Conservation (phyloP, 805 yeast species). For the Yamadazyma endophytica region DNA sequence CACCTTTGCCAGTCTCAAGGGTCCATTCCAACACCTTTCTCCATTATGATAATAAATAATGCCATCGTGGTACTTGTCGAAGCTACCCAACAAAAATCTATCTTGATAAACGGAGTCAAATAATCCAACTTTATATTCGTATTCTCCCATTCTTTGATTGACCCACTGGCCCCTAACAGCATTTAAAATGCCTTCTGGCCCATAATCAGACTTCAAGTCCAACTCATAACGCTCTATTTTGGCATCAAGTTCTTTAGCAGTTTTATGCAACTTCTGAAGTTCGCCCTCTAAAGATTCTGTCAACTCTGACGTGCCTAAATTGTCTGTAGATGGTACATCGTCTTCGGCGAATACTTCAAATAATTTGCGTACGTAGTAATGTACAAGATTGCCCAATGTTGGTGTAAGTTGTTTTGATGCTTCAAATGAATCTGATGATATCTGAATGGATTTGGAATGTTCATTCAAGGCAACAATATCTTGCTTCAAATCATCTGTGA, state of each 20-base stretch:
- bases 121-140: slow-evolving; percentile 61
- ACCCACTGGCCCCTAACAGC: slow-evolving; percentile 51
- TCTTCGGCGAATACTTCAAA: slow-evolving; percentile 5
- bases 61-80: slow-evolving; percentile 17
- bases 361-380: slow-evolving; percentile 16
- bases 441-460: slow-evolving; percentile 6
- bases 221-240: slow-evolving; percentile 14
- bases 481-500: slow-evolving; percentile 1
- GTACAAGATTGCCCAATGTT: slow-evolving; percentile 19
- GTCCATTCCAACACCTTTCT: slow-evolving; percentile 92
- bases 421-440: background rate
- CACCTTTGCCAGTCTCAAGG: slow-evolving; percentile 66
- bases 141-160: slow-evolving; percentile 56
- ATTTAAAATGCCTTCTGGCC: slow-evolving; percentile 62
- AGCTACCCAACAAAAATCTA: slow-evolving; percentile 50
- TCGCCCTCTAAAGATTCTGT: slow-evolving; percentile 1
- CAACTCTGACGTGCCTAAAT: background rate
- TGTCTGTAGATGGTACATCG: background rate
- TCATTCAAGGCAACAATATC: slow-evolving; percentile 6
- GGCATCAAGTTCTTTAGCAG: slow-evolving; percentile 1
- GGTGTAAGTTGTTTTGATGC: slow-evolving; percentile 10
- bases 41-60: slow-evolving; percentile 54
- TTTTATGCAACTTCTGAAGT: slow-evolving; percentile 8
- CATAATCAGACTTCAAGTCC: slow-evolving; percentile 37
- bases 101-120: slow-evolving; percentile 56